Conservation (phyloP, 2,329 filamentous ascomycete species). For the Lecanosticta acicola region DNA sequence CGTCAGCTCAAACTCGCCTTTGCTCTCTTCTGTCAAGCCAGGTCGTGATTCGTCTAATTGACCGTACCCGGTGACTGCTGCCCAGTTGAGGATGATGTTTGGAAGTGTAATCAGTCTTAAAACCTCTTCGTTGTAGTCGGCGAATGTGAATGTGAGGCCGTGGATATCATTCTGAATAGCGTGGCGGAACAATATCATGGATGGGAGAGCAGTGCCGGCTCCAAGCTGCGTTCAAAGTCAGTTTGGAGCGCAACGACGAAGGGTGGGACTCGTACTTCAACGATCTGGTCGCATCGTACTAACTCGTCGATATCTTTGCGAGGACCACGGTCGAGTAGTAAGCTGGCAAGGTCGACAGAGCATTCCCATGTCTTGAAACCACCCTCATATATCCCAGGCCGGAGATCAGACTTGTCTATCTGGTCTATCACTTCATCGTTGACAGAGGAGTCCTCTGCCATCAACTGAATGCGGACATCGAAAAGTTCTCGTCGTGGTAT, state of each 20-base stretch:
- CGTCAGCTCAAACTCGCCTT: conserved; percentile 60
- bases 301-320: conserved; percentile 47
- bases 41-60: not conserved
- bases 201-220: conserved; percentile 71
- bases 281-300: conserved; percentile 43
- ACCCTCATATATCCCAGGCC: conserved; percentile 76
- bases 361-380: conserved; percentile 91
- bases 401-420: conserved; percentile 66
- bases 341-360: conserved; percentile 70
- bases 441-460: conserved; percentile 56
- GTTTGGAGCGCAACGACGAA: not conserved
- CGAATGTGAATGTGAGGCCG: conserved; percentile 57
- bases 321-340: conserved; percentile 47
- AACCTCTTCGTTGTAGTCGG: conserved; percentile 76
- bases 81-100: conserved; percentile 68
- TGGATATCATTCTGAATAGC: conserved; percentile 44
- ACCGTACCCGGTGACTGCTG: conserved; percentile 20
- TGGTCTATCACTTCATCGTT: conserved; percentile 51
- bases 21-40: conserved; percentile 8
- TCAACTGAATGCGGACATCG: conserved; percentile 74
- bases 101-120: conserved; percentile 73
- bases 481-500: conserved; percentile 73
- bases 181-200: conserved; percentile 64
- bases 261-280: conserved; percentile 36
- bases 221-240: conserved; percentile 54